A percentile compares a stretch with the other conserved stretches of the same genome.
Evolutionary conservation across 495 filamentous ascomycete genomes (phyloP).

Genomic region (Podospora pseudopauciseta): DNA sequence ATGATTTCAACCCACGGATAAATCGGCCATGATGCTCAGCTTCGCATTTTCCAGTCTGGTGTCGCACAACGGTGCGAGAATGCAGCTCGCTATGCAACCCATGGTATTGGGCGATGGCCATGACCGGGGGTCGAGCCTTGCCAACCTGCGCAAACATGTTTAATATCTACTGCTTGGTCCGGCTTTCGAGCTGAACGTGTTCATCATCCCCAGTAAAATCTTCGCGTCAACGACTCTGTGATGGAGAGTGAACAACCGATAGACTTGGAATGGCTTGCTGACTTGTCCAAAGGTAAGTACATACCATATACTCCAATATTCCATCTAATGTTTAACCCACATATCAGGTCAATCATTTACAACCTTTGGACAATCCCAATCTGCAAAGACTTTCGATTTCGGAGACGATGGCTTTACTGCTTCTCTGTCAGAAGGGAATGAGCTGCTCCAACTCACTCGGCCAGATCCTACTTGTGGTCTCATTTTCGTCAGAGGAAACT

Average conservation of each 20-base stretch:
- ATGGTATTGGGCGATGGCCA: neutral
- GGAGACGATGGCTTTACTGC: slow-evolving; percentile 19
- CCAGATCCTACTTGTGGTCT: slow-evolving; percentile 19
- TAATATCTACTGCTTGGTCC: neutral
- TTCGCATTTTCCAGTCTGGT: neutral
- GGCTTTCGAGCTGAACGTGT: neutral
- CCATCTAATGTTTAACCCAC: neutral
- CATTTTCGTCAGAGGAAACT: slow-evolving; percentile 14
- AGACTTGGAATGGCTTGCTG: neutral
- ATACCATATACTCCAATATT: no score
- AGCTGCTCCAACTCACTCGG: slow-evolving; percentile 19
- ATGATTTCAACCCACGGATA: neutral
- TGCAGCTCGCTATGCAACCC: neutral
- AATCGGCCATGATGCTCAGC: neutral
- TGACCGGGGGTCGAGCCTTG: slow-evolving; percentile 1
- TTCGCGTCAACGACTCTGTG: neutral
- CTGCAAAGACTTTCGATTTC: slow-evolving; percentile 20
- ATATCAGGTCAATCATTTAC: slow-evolving; percentile 20
- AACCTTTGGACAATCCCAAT: slow-evolving; percentile 8
- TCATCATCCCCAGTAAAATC: neutral
- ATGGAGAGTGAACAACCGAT: neutral
- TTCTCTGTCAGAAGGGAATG: slow-evolving; percentile 17
- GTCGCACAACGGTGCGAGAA: neutral
- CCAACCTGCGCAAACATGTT: neutral
- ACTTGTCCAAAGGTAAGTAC: neutral